Percentiles rank a stretch among this genome's conserved stretches.
phyloP scores from a whole-genome alignment of 179 eudicot genomes.

The Camellia oleifera region DNA sequence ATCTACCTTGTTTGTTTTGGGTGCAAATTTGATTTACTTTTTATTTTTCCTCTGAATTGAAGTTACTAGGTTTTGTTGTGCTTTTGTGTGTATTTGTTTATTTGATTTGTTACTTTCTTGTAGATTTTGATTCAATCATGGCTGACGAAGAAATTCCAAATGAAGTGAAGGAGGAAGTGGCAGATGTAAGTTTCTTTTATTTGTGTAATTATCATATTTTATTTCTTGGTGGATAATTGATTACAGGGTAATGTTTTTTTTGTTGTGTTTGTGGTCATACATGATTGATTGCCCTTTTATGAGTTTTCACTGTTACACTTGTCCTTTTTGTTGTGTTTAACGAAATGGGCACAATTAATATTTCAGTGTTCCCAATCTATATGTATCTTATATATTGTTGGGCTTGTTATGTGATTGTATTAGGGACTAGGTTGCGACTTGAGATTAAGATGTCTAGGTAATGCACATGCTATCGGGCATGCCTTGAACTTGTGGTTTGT shows the following conservation, averaged over 20 bases:
- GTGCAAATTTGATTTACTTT: neutral
- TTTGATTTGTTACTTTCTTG: neutral
- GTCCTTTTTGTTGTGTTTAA: neutral
- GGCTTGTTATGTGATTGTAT: neutral
- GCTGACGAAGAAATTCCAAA: constrained; percentile 39
- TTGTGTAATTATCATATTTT: neutral
- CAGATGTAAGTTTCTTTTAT: constrained; percentile 29
- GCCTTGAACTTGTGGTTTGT: neutral
- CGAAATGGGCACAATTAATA: neutral
- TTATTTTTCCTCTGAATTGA: neutral
- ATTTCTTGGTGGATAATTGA: neutral
- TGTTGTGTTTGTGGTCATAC: neutral
- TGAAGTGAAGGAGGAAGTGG: constrained; percentile 39
- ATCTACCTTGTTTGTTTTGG: neutral
- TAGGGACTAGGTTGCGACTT: neutral
- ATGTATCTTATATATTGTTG: neutral
- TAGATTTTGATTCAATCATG: constrained; percentile 33
- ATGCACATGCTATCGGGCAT: neutral
- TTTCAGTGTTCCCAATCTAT: neutral
- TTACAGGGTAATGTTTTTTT: neutral
- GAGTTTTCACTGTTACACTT: neutral
- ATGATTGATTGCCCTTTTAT: neutral
- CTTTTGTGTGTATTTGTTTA: neutral
- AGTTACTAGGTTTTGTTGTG: neutral
- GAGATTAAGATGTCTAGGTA: neutral